These are phyloP conservation scores for Selaginella moellendorffii DNA, from an alignment of 75 land plant species.

Conservation along the genomic window DNA sequence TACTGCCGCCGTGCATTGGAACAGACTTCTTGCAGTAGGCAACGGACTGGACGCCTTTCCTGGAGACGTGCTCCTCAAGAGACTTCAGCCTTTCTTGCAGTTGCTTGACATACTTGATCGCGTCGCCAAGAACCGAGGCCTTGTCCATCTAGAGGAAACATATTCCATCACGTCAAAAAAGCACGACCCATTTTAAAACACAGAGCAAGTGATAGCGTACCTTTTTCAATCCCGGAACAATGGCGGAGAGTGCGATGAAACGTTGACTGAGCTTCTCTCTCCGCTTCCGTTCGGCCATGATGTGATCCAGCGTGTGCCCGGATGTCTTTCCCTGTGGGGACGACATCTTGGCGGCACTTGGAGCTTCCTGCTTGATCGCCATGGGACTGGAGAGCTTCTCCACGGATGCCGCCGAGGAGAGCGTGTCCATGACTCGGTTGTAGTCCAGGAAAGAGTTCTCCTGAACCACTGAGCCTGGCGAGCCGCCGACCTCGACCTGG, in stretches of 20 bases:
- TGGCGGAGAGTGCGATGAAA: conserved; percentile 74
- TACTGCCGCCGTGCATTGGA: neutral
- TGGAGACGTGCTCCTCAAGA: conserved; percentile 44
- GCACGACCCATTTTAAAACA: neutral
- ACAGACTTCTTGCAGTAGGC: conserved; percentile 26
- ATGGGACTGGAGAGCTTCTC: neutral
- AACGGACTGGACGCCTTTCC: conserved; percentile 44
- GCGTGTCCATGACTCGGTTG: conserved; percentile 1
- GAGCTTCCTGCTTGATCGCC: neutral
- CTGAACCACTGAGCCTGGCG: conserved; percentile 15
- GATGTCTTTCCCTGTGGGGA: conserved; percentile 8
- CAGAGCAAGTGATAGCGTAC: conserved; percentile 2
- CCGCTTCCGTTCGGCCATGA: conserved; percentile 72
- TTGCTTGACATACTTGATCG: conserved; percentile 63
- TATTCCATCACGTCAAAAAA: too few species aligned
- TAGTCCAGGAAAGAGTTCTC: conserved; percentile 14
- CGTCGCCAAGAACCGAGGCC: conserved; percentile 78
- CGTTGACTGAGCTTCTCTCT: conserved; percentile 87
- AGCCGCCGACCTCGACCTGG: conserved; percentile 14
- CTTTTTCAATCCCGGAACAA: conserved; percentile 64
- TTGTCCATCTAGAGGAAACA: conserved; percentile 55
- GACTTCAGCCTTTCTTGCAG: conserved; percentile 51
- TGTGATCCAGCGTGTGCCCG: conserved; percentile 29
- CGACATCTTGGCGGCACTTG: neutral
- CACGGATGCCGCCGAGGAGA: neutral